phyloP scores from a whole-genome alignment of 352 stramenopile genomes.

The Saprolegnia parasitica region DNA sequence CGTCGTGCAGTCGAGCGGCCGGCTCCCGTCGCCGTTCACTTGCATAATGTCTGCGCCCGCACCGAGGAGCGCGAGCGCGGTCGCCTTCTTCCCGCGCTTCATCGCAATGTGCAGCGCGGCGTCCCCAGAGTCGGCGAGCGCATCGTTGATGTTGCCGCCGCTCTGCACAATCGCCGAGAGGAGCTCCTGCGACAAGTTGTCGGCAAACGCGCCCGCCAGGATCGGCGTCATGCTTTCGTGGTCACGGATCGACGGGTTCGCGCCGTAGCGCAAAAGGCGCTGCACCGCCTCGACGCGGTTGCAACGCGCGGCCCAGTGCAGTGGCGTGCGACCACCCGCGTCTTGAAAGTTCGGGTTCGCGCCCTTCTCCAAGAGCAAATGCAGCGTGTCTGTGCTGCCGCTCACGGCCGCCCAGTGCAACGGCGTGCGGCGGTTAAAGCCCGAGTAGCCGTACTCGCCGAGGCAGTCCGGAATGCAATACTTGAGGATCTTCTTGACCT shows the following conservation, averaged over 20 bases:
- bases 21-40: conserved; percentile 61
- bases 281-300: conserved; percentile 54
- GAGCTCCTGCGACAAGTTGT: conserved; percentile 45
- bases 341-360: conserved; percentile 78
- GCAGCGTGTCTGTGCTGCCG: conserved; percentile 47
- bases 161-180: conserved; percentile 46
- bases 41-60: conserved; percentile 68
- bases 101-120: conserved; percentile 74
- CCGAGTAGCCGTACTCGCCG: conserved; percentile 74
- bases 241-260: conserved; percentile 46
- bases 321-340: conserved; percentile 49
- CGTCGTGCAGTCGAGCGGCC: conserved; percentile 71
- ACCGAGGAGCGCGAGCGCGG: conserved; percentile 62
- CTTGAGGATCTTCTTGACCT: conserved; percentile 61
- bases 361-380: conserved; percentile 60
- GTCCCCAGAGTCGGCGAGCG: conserved; percentile 53
- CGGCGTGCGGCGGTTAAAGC: conserved; percentile 70
- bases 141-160: conserved; percentile 73
- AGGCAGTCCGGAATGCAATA: conserved; percentile 57
- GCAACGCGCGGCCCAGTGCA: conserved; percentile 72
- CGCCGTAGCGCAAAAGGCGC: conserved; percentile 41
- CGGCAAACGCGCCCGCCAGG: conserved; percentile 51
- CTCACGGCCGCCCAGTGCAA: conserved; percentile 77
- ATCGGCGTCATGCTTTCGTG: conserved; percentile 62
- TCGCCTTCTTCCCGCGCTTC: conserved; percentile 52